Conservation (phyloP, 2,329 filamentous ascomycete species). For the Ramularia collo-cygni region DNA sequence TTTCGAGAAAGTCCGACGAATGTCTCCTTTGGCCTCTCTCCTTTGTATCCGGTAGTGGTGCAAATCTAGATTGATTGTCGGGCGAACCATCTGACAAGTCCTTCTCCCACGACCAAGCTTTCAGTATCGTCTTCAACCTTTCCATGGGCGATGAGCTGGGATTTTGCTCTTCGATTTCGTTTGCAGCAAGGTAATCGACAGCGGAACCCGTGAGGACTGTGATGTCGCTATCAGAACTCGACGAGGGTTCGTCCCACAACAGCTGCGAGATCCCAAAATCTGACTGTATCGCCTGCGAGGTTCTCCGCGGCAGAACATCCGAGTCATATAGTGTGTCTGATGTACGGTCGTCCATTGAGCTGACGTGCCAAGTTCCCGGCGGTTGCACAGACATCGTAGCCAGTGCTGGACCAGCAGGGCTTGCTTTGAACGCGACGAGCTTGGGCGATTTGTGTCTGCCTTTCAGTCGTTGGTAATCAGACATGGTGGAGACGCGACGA, state of each 20-base stretch:
- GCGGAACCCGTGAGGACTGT: conserved; percentile 1
- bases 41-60: conserved; percentile 13
- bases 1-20: conserved; percentile 8
- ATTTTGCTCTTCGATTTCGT: conserved; percentile 3
- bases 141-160: conserved; percentile 10
- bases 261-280: conserved; percentile 20
- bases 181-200: conserved; percentile 2
- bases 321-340: neutral
- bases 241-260: conserved; percentile 19
- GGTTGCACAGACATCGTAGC: conserved; percentile 19
- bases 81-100: conserved; percentile 9
- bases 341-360: conserved; percentile 13
- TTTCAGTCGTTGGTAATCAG: conserved; percentile 10
- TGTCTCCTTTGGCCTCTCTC: neutral
- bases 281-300: conserved; percentile 20
- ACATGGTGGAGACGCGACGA: conserved; percentile 11
- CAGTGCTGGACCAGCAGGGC: conserved; percentile 16
- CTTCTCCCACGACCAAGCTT: conserved; percentile 21
- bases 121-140: conserved; percentile 21
- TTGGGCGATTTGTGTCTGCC: conserved; percentile 9
- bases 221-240: conserved; percentile 11
- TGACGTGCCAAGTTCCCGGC: conserved; percentile 13
- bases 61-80: conserved; percentile 7
- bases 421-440: conserved; percentile 11
- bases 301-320: conserved; percentile 1